Evolutionary conservation across 108 stramenopile genomes (phyloP), one percentile per base, ranked within the genome.

Genomic region (Cyclotella cryptica): DNA sequence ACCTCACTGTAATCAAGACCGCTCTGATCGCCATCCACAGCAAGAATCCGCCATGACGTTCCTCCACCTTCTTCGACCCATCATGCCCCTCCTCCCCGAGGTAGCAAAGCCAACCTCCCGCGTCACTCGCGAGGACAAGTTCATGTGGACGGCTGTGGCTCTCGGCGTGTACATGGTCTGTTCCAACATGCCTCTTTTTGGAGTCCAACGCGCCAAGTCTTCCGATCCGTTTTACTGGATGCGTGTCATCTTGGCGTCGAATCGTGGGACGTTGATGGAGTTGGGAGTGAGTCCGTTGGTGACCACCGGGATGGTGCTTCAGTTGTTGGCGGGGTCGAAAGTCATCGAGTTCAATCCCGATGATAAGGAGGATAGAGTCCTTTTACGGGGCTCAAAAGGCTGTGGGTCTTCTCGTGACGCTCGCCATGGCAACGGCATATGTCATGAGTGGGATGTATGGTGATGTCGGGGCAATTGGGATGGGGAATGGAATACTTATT

Each of bases 171-270:
- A 97, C 92, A 88, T 99, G 83, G 98, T 98, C 19, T 98, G 97
- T 77, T 98, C 98, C 76, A 98, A 99, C 76, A 96, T 99, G 64
- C 99, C 99, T 11, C 88, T 99, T 67, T 99, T 98, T 86, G 99
- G 98, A 74, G 90, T 98, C 21, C 93, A 96, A 79, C 88, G 89
- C 4, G 94, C 96, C 58, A 97, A 97, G 82, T 95, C 97, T 17
- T 97, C 97, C 47, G 99, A 99, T 88, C 99, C 99, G 10, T 98
- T 99, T 89, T 99, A 98, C 88, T 99, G 98, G 98, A 98, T 99
- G 97, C 92, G 99, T 21, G 98, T 99, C 24, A 98, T 99, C 67
- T 85, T 99, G 40, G 99, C 99, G 10, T 98, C 98, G 59, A 99
- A 99, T 92, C 88, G 98, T 39, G 98, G 98, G 55, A 99, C 99